Base-by-base conservation (phyloP, 2,329 filamentous ascomycete species). In the Phaeophleospora eucalypticola region DNA sequence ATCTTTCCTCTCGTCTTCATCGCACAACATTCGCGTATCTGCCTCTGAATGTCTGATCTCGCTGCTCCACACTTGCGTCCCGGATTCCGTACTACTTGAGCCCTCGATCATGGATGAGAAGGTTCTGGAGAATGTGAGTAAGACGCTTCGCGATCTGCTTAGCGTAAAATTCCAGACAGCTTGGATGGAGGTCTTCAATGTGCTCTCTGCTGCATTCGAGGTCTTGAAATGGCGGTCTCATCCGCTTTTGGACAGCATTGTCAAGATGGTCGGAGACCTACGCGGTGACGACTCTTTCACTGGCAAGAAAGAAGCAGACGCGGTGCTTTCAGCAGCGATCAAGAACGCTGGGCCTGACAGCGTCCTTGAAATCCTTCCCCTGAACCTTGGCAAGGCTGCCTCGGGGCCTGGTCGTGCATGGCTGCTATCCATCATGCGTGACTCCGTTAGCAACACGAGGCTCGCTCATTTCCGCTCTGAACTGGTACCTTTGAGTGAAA, bases 31-130 rank as follows among this genome's bases (percentile, higher is more conserved):
- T 60, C 83, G 93, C 49, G 81, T 95, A 24, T 97, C 93, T 2
- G 89, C 93, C 3, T 94, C 93, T 0, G 91, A 98, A 67, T 96
- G 93, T 65, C 72, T 98, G 50, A 86, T 96, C 46, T 96, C 91
- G 1, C 93, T 98, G 65, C 78, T 95, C 63, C 86, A 83, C 55
- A 96, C 93, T 65, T 94, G 93, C 62, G 78, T 98, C 21, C 93
- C 93, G 1, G 78, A 84, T 41, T 83, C 81, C 57, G 87, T 90
- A 37, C 82, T 98, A 29, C 70, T 95, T 4, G 88, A 96, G 55
- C 89, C 90, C 18, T 95, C 90, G 2, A 80, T 95, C 38, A 95
- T 87, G 65, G 91, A 97, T 58, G 90, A 97, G 68, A 95, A 95
- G 70, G 79, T 83, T 0, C 70, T 97, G 8, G 87, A 89, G 63